Conservation (phyloP, 2,329 filamentous ascomycete species). For the Aspergillus pseudonomiae region DNA sequence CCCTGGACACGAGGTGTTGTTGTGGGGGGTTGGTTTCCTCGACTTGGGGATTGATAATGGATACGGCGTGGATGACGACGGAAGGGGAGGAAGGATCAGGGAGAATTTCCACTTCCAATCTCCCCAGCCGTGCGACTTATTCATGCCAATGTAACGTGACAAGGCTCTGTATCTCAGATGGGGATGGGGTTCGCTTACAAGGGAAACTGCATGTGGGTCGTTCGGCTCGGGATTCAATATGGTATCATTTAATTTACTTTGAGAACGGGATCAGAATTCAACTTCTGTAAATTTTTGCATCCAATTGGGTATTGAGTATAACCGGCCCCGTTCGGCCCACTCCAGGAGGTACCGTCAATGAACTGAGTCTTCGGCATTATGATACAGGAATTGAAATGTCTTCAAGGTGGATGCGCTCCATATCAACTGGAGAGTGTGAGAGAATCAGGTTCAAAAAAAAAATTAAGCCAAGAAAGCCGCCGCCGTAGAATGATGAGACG, state of each 20-base stretch:
- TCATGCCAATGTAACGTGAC: background rate
- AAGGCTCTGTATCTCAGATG: background rate
- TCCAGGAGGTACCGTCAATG: conserved; percentile 6
- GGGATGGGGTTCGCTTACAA: background rate
- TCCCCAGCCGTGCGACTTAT: background rate
- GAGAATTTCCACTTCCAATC: background rate
- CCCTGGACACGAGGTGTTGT: background rate
- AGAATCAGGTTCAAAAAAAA: background rate
- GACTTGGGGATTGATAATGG: background rate
- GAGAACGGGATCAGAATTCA: background rate
- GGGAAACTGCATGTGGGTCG: background rate
- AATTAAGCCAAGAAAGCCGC: background rate
- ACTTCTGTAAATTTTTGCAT: background rate
- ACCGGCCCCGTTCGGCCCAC: background rate
- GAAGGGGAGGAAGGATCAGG: background rate
- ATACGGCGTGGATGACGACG: background rate
- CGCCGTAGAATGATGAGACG: background rate
- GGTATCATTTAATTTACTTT: background rate
- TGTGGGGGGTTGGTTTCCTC: background rate
- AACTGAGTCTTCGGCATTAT: background rate
- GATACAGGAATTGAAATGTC: background rate
- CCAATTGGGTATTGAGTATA: background rate
- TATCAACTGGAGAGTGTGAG: background rate
- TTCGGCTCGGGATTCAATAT: background rate
- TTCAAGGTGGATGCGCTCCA: background rate